Evolutionary conservation across 305 asterid genomes (phyloP), one percentile per base, ranked within the genome.

Genomic region (Solanum hybrid): DNA sequence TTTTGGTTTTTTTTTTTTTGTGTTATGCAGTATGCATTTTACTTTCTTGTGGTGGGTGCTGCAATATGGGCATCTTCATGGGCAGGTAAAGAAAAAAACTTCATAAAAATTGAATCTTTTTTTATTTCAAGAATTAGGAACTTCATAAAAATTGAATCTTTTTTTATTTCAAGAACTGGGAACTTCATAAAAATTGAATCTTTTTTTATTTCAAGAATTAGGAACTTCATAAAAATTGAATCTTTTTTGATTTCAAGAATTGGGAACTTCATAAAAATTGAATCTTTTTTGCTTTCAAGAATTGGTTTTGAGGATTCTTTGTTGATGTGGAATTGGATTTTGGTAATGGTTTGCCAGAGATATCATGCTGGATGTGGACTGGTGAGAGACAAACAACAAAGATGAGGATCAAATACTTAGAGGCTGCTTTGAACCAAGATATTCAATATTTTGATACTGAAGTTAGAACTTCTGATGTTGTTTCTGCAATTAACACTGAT

Each of bases 1-100:
- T 87, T 34, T 93, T 36, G 40, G 1, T 14, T 40, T 84, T 5
- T 46, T 8, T 12, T 46, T 33, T 22, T 18, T 12, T 24, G 37
- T 75, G 16, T 13, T 84, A 6, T 93, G 96, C 98, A 98, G 99
- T 98, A 96, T 91, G 99, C 99, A 89, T 95, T 95, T 92, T 97
- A 97, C 96, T 98, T 98, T 95, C 98, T 98, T 46, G 97, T 98
- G 18, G 99, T 98, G 75, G 99, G 99, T 90, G 99, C 99, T 92
- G 99, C 99, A 42, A 98, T 97, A 91, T 98, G 99, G 99, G 98
- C 98, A 76, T 98, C 99, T 92, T 98, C 99, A n/a, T 98, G 99
- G 99, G 99, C 99, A 94, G 99, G 99, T 94, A 84, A 75, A 92
- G 6, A 11, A 1, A 82, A 76, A 89, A 12, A 76, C 33, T 69